These are phyloP conservation scores for Chalciporus piperatoides DNA, from an alignment of 1,284 basidiomycete genomes.

Conservation along the genomic window DNA sequence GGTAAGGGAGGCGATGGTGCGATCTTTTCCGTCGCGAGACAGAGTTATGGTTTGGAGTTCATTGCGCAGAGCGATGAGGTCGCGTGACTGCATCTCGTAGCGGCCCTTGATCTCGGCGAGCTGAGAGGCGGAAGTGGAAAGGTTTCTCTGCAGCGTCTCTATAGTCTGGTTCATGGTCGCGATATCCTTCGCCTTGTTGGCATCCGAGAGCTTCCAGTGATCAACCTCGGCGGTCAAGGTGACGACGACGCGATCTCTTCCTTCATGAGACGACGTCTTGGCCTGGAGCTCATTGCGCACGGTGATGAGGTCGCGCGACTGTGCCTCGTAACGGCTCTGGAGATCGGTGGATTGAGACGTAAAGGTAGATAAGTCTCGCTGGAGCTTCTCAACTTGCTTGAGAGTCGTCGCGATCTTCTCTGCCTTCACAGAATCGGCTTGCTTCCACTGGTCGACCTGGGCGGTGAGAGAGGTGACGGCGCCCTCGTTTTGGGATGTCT, in stretches of 20 bases:
- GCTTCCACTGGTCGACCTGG: conserved; percentile 4
- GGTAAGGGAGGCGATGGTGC: neutral
- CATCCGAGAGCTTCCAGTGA: neutral
- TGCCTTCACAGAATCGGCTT: neutral
- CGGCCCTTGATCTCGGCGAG: neutral
- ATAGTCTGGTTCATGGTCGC: neutral
- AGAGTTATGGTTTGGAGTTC: neutral
- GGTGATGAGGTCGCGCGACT: conserved; percentile 1
- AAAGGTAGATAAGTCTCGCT: neutral
- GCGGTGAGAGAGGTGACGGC: neutral
- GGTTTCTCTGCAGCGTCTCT: neutral
- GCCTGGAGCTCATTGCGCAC: conserved; percentile 2
- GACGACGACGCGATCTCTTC: neutral
- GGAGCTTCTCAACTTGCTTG: conserved; percentile 1
- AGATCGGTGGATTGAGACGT: conserved; percentile 3
- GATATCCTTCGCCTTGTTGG: neutral
- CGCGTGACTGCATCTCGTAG: neutral
- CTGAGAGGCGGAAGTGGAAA: neutral
- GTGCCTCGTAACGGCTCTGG: neutral
- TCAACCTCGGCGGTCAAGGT: neutral
- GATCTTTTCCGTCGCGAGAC: neutral
- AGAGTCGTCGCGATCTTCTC: neutral
- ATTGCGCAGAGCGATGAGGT: neutral
- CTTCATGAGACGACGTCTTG: neutral
- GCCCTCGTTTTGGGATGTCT: conserved; percentile 3